Base-by-base conservation (phyloP, 495 filamentous ascomycete species). In the Aspergillus olivimuriae region DNA sequence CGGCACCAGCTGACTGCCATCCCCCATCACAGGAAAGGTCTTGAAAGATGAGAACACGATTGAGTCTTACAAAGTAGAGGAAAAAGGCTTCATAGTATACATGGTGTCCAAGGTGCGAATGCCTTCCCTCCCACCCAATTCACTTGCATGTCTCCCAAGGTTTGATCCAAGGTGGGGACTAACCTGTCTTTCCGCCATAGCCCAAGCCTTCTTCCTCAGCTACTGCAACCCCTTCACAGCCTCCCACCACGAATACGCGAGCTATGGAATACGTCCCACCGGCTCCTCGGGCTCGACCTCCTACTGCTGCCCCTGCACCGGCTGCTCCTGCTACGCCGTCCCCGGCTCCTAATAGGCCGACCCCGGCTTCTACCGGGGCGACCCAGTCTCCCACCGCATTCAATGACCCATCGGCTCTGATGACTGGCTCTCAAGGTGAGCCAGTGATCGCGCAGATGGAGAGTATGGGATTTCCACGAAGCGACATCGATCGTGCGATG, bases 41-140 rank as follows among this genome's bases (percentile, higher is more conserved):
- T 75, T 98, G 47, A 87, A 94, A 68, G 92, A 98, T 86, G 86
- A 83, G 47, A 91, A 95, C 55, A 91, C 91, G 12, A 83, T 97
- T 51, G 89, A 89, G 61, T 86, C 84, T 4, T 96, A 95, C 72
- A 94, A 84, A 68, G 95, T 98, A 46, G 91, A 98, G 69, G 92
- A 97, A 77, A 98, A 97, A 77, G 92, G 92, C 18, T 97, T 95
- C 62, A 84, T 98, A 53, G 94, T 98, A 33, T 98, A 92, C 66
- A 92, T 98, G 78, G 80, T 92, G 34, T 83, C 82, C 46, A 96
- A 97, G 86, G 91, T 95, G 77, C 49, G 24, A 8, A 15, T 39
- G 22, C 9, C 38, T 39, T 34, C 6, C 4, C 4, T 4, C 8
- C 40, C n/a, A 16, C 16, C 16, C 11, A 33, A 15, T 14, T 26